A percentile compares a stretch with the other conserved stretches of the same genome.
Conservation (phyloP, 805 yeast species). For the Metschnikowia noctiluminum region DNA sequence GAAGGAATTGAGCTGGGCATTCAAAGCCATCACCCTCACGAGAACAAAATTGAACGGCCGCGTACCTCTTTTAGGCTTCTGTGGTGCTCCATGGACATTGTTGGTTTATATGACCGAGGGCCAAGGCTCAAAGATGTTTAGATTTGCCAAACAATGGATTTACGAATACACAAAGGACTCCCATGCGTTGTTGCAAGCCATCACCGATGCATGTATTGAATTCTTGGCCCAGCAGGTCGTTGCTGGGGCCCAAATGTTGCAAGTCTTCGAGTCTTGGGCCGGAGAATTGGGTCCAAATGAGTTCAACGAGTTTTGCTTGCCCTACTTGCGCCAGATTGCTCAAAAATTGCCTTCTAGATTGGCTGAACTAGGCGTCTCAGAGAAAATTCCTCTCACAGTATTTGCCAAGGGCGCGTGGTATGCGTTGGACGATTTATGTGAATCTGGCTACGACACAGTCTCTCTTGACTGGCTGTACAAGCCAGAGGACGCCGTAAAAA, state of each 20-base stretch:
- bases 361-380: slow-evolving; percentile 64
- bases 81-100: slow-evolving; percentile 98
- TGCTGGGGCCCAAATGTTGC: slow-evolving; percentile 98
- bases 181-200: slow-evolving; percentile 66
- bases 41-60: slow-evolving; percentile 81
- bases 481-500: slow-evolving; percentile 79
- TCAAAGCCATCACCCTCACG: slow-evolving; percentile 89
- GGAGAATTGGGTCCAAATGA: slow-evolving; percentile 93
- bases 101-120: slow-evolving; percentile 98
- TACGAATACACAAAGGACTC: slow-evolving; percentile 73
- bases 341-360: slow-evolving; percentile 65
- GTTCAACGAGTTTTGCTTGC: slow-evolving; percentile 83
- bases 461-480: slow-evolving; percentile 90
- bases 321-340: slow-evolving; percentile 78
- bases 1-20: slow-evolving; percentile 89
- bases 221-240: slow-evolving; percentile 90
- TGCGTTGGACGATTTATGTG: slow-evolving; percentile 81
- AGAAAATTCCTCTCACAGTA: slow-evolving; percentile 78
- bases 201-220: slow-evolving; percentile 86
- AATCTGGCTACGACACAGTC: slow-evolving; percentile 78
- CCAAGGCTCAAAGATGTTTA: slow-evolving; percentile 87
- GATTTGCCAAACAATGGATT: slow-evolving; percentile 90
- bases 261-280: slow-evolving; percentile 97
- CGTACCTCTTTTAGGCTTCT: slow-evolving; percentile 91
- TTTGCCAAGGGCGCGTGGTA: slow-evolving; percentile 98